phyloP scores from a whole-genome alignment of 2,329 filamentous ascomycete species.

The Trichoderma atroviride region DNA sequence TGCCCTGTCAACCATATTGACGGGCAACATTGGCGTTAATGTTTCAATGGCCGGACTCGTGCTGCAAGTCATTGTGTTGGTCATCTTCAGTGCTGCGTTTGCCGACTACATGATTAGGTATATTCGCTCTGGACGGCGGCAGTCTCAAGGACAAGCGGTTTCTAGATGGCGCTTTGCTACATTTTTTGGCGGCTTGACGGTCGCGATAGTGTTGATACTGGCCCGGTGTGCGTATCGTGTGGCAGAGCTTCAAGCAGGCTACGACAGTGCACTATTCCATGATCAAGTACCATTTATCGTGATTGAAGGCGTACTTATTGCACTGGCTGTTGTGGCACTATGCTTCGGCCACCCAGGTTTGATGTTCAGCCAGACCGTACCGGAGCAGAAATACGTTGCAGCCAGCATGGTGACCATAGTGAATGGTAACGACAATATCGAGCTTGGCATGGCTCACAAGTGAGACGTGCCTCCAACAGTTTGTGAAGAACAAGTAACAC shows the following conservation, averaged over 20 bases:
- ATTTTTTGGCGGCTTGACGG: conserved; percentile 56
- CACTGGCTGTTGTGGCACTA: conserved; percentile 41
- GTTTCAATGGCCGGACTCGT: conserved; percentile 54
- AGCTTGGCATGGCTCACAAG: neutral
- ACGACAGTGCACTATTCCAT: conserved; percentile 55
- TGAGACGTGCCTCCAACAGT: neutral
- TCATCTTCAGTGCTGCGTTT: conserved; percentile 52
- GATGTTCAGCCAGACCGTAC: neutral
- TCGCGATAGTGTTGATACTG: conserved; percentile 62
- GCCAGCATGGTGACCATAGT: neutral
- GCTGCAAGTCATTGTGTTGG: conserved; percentile 59
- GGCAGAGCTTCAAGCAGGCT: conserved; percentile 65
- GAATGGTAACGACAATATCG: neutral
- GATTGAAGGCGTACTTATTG: conserved; percentile 53
- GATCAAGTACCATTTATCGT: conserved; percentile 56
- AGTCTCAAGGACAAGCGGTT: conserved; percentile 28
- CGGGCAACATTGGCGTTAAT: conserved; percentile 44
- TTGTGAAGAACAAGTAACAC: too few species aligned
- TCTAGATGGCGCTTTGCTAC: conserved; percentile 31
- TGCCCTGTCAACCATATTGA: conserved; percentile 38
- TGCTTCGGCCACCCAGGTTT: conserved; percentile 45
- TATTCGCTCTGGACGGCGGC: conserved; percentile 30
- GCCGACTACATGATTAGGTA: conserved; percentile 52
- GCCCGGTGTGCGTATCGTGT: conserved; percentile 64
- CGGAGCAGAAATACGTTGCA: neutral